Evolutionary conservation across 2,329 filamentous ascomycete genomes (phyloP).

Genomic region (Scytalidium lignicola): DNA sequence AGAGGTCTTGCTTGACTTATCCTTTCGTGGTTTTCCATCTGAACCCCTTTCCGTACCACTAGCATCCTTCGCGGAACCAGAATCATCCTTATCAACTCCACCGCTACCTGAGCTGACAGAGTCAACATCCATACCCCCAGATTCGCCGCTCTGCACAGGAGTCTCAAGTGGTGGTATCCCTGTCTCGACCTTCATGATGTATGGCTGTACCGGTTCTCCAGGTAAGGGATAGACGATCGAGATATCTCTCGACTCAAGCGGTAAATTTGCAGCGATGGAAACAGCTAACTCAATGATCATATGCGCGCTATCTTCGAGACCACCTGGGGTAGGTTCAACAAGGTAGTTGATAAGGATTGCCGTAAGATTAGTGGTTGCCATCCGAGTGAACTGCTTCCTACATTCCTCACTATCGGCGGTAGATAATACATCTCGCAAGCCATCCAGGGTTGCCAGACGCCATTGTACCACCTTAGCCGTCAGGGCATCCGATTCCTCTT

Average conservation of each 20-base stretch:
- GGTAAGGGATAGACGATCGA: constrained; percentile 81
- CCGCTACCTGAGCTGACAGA: constrained; percentile 18
- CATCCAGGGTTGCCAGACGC: constrained; percentile 90
- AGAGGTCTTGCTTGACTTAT: constrained; percentile 19
- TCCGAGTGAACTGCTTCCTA: constrained; percentile 62
- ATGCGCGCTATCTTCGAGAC: constrained; percentile 79
- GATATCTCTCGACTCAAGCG: constrained; percentile 87
- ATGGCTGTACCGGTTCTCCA: constrained; percentile 61
- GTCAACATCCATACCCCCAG: constrained; percentile 17
- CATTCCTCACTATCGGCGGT: constrained; percentile 62
- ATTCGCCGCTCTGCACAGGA: constrained; percentile 18
- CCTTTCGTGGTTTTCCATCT: constrained; percentile 23
- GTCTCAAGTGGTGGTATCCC: constrained; percentile 56
- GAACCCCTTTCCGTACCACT: constrained; percentile 14
- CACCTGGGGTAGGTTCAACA: constrained; percentile 68
- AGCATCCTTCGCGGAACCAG: constrained; percentile 16
- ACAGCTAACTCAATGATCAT: constrained; percentile 93
- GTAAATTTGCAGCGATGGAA: constrained; percentile 78
- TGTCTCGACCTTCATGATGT: constrained; percentile 79
- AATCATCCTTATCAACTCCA: constrained; percentile 25
- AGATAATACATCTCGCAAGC: constrained; percentile 67
- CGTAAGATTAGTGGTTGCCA: constrained; percentile 63
- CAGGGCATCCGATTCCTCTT: constrained; percentile 85
- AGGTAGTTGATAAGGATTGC: constrained; percentile 69
- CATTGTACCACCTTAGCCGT: constrained; percentile 85